phyloP scores from a whole-genome alignment of 2,329 filamentous ascomycete species.

The Rhynchosporium agropyri region DNA sequence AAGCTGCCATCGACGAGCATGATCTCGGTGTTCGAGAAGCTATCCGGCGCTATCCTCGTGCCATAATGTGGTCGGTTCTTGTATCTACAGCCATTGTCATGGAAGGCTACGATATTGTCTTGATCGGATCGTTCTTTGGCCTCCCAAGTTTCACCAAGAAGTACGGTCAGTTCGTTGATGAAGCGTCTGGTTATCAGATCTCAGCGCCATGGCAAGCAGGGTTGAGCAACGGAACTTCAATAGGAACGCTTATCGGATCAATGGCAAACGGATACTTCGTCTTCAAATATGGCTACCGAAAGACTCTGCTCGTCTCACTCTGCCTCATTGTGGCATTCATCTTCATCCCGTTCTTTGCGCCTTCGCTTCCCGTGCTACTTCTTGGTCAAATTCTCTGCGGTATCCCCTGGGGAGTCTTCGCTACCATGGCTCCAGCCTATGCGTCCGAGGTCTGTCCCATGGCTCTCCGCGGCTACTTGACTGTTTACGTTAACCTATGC shows the following conservation, averaged over 20 bases:
- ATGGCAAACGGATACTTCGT: constrained; percentile 50
- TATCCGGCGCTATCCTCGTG: constrained; percentile 27
- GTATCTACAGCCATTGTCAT: constrained; percentile 45
- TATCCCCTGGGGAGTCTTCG: constrained; percentile 52
- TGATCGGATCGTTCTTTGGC: constrained; percentile 43
- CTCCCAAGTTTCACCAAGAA: constrained; percentile 38
- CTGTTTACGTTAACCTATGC: constrained; percentile 55
- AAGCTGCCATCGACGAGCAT: constrained; percentile 17
- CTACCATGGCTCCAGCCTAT: constrained; percentile 44
- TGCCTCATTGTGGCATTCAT: constrained; percentile 48
- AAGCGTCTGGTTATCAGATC: constrained; percentile 44
- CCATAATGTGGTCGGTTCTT: constrained; percentile 41
- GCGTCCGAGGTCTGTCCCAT: constrained; percentile 54
- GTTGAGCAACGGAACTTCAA: constrained; percentile 45
- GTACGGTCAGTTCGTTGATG: constrained; percentile 36
- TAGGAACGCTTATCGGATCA: constrained; percentile 39
- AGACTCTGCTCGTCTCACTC: constrained; percentile 37
- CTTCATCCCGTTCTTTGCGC: constrained; percentile 52
- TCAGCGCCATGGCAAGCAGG: constrained; percentile 47
- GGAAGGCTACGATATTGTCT: constrained; percentile 46
- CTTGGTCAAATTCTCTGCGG: constrained; percentile 50
- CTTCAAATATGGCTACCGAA: constrained; percentile 40
- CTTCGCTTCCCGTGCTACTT: constrained; percentile 49
- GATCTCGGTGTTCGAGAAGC: constrained; percentile 23
- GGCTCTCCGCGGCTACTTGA: constrained; percentile 54